phyloP scores from a whole-genome alignment of 2,329 filamentous ascomycete genomes.

The Xylariaceae sp. region DNA sequence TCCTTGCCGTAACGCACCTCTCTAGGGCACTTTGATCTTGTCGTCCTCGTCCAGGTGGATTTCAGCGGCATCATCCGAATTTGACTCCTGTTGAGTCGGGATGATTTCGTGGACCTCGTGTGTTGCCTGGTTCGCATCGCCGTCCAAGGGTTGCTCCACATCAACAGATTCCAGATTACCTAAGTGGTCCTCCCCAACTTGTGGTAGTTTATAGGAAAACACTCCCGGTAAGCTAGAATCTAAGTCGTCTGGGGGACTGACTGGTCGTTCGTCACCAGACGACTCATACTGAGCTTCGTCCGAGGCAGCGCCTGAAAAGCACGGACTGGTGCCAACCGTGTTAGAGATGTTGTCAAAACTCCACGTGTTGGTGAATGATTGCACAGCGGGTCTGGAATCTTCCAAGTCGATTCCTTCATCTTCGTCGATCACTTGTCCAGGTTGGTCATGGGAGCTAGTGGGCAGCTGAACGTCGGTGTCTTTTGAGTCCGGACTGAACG shows the following conservation, averaged over 20 bases:
- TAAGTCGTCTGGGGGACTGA: conserved; percentile 28
- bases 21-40: conserved; percentile 27
- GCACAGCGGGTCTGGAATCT: conserved; percentile 24
- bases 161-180: conserved; percentile 19
- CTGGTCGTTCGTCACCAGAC: conserved; percentile 32
- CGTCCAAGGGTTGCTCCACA: conserved; percentile 11
- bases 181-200: conserved; percentile 18
- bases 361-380: conserved; percentile 37
- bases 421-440: conserved; percentile 39
- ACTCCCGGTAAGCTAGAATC: conserved; percentile 28
- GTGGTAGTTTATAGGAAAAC: conserved; percentile 28
- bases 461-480: conserved; percentile 24
- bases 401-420: conserved; percentile 45
- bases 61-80: conserved; percentile 34
- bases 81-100: conserved; percentile 20
- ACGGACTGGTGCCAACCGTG: conserved; percentile 29
- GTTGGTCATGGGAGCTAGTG: conserved; percentile 31
- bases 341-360: conserved; percentile 39
- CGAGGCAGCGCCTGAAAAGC: conserved; percentile 31
- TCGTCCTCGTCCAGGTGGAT: conserved; percentile 45
- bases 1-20: background rate
- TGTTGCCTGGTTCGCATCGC: conserved; percentile 22
- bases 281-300: conserved; percentile 36
- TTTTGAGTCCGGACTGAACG: conserved; percentile 11
- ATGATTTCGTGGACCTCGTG: conserved; percentile 38